These are phyloP conservation scores for Thielaviopsis populi DNA, from an alignment of 2,329 filamentous ascomycete species.

Conservation along the genomic window DNA sequence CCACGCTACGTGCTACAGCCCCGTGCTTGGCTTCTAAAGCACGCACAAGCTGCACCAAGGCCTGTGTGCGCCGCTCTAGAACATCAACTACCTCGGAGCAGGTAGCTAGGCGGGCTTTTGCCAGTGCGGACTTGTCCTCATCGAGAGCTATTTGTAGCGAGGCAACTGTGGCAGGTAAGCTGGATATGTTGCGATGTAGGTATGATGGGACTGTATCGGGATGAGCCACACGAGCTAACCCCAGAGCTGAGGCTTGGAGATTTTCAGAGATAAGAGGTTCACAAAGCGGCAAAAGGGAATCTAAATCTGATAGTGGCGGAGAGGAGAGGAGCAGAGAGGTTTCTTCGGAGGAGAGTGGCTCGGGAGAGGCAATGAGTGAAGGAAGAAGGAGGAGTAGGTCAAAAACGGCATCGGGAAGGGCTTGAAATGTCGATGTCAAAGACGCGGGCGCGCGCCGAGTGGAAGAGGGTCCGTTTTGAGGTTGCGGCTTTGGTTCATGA, in stretches of 20 bases:
- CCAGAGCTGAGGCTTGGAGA: conserved; percentile 35
- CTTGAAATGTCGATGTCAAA: conserved; percentile 20
- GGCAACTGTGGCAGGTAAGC: conserved; percentile 29
- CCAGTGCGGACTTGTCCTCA: conserved; percentile 24
- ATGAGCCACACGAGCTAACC: conserved; percentile 32
- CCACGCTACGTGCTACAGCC: conserved; percentile 34
- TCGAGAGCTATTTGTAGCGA: conserved; percentile 26
- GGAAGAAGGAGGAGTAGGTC: conserved; percentile 38
- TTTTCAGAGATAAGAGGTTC: conserved; percentile 32
- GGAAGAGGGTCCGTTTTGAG: conserved; percentile 19
- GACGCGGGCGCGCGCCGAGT: conserved; percentile 17
- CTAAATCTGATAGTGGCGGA: conserved; percentile 35
- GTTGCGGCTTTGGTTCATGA: conserved; percentile 21
- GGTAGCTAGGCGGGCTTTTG: conserved; percentile 27
- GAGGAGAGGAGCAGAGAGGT: conserved; percentile 33
- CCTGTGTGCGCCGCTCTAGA: conserved; percentile 28
- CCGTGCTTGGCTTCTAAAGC: conserved; percentile 41
- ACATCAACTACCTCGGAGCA: conserved; percentile 18
- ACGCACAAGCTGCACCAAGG: conserved; percentile 31
- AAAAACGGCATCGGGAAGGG: conserved; percentile 27
- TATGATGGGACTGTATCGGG: conserved; percentile 38
- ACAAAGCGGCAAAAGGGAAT: conserved; percentile 34
- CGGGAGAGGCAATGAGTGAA: conserved; percentile 29
- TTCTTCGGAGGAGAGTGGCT: conserved; percentile 25
- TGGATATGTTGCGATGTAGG: conserved; percentile 42